Percentiles rank a stretch among this genome's conserved stretches.
These are phyloP conservation scores for Alloteropsis angusta DNA, from an alignment of 202 grass and related monocot genomes.

Conservation along the genomic window DNA sequence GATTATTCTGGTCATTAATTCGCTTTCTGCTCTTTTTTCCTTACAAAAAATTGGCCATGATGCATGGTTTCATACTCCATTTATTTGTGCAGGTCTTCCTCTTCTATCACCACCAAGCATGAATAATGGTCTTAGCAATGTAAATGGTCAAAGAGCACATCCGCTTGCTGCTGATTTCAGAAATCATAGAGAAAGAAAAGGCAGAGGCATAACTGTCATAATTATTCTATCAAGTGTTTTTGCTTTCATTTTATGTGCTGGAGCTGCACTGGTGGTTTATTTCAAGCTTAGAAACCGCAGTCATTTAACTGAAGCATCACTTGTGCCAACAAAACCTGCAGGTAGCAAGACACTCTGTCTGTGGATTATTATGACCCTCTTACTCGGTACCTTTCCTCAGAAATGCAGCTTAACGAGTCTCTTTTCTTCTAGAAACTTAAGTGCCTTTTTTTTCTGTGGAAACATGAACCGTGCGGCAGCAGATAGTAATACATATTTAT, in stretches of 20 bases:
- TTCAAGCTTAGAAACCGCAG: slow-evolving; percentile 52
- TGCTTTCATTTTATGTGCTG: slow-evolving; percentile 68
- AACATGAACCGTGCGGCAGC: neutral
- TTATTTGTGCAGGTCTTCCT: slow-evolving; percentile 72
- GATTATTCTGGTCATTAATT: slow-evolving; percentile 15
- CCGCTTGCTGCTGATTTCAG: slow-evolving; percentile 69
- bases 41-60: neutral
- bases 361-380: slow-evolving; percentile 8
- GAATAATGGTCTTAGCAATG: slow-evolving; percentile 58
- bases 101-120: slow-evolving; percentile 47
- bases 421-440: neutral
- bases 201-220: slow-evolving; percentile 52
- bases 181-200: slow-evolving; percentile 54
- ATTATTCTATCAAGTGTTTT: slow-evolving; percentile 77
- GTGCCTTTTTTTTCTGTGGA: neutral
- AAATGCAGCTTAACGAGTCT: neutral
- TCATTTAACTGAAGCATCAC: slow-evolving; percentile 36
- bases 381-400: neutral
- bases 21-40: neutral
- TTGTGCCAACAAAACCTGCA: slow-evolving; percentile 47
- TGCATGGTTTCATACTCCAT: neutral
- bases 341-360: slow-evolving; percentile 38
- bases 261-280: slow-evolving; percentile 55
- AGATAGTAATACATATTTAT: neutral
- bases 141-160: slow-evolving; percentile 33